Base-by-base conservation (phyloP, 768 basidiomycete genomes). In the Tylopilus vinaceipallidus region DNA sequence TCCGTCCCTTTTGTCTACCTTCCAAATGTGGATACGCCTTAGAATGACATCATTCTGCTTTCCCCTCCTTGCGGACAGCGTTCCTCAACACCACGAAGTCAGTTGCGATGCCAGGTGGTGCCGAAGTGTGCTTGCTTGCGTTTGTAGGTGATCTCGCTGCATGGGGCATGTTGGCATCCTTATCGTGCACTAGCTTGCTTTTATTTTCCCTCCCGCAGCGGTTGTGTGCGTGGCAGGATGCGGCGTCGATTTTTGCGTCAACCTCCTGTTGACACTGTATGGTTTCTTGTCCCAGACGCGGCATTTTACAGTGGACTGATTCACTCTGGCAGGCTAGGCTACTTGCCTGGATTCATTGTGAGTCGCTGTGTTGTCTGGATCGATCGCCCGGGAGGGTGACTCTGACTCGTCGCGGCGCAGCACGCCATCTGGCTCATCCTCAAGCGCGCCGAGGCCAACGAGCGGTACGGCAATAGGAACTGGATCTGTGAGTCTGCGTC, bases 351-450 rank as follows among this genome's bases (percentile, higher is more conserved):
- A 9, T 73, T 73, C 51, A 53, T 81, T 38, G 78, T 78, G 24
- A 55, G 75, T 35, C 20, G 23, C 19, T 22, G 9, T 50, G 22
- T 12, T 14, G 2, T 20, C 0, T 6, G n/a, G 11, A 19, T 7
- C 20, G 16, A 13, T 43, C 27, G 16, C 5, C 44, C 30, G 16
- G 4, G 16, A 7, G 22, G 33, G 34, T 30, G 27, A 50, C 13
- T 26, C 42, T 20, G 20, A 26, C 26, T 6, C 42, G 7, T 32
- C 32, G 23, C 4, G 26, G 17, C 5, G 3, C 30, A 81, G 80
- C 91, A 93, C 60, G 89, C 90, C 1, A 86, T 91, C 69, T 93
- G 87, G 87, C 75, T 95, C 47, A 84, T 93, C 39, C 84, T 91
- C 70, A 84, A 75, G 77, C 86, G 86, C 73, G 80, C 87, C 73